Evolutionary conservation across 1,139 yeast species (phyloP).

Genomic region (Zygoascus sp.): DNA sequence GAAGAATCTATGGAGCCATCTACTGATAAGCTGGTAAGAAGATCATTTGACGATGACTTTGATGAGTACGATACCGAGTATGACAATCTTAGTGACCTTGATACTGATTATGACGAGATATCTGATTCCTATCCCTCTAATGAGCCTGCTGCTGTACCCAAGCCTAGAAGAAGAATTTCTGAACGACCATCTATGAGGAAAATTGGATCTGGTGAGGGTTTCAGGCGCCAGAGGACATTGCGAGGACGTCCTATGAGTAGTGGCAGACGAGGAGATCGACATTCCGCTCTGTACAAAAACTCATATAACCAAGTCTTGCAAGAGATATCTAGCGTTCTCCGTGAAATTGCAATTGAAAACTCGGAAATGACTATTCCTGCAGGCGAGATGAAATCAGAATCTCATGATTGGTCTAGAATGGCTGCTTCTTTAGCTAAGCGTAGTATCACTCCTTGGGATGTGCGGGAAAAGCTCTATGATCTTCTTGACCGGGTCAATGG

Average conservation of each 20-base stretch:
- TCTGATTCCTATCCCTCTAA: neutral
- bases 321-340: constrained; percentile 2
- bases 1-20: too few species aligned
- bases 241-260: constrained; percentile 1
- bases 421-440: constrained; percentile 5
- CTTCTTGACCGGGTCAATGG: neutral
- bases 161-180: neutral
- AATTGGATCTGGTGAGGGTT: neutral
- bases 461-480: constrained; percentile 5
- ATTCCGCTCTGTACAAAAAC: neutral
- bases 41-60: constrained; percentile 12
- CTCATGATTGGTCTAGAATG: neutral
- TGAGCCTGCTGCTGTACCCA: neutral
- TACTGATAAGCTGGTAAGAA: neutral
- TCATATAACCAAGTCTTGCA: neutral
- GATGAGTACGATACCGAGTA: constrained; percentile 5
- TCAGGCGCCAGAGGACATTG: constrained; percentile 5
- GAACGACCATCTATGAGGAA: neutral
- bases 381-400: neutral
- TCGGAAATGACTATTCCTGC: constrained; percentile 8
- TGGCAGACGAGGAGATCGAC: neutral
- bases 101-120: neutral
- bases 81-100: neutral
- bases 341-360: constrained; percentile 1
- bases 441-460: constrained; percentile 7